Evolutionary conservation across 2,329 filamentous ascomycete genomes (phyloP).

Genomic region (Phialophora chinensis): DNA sequence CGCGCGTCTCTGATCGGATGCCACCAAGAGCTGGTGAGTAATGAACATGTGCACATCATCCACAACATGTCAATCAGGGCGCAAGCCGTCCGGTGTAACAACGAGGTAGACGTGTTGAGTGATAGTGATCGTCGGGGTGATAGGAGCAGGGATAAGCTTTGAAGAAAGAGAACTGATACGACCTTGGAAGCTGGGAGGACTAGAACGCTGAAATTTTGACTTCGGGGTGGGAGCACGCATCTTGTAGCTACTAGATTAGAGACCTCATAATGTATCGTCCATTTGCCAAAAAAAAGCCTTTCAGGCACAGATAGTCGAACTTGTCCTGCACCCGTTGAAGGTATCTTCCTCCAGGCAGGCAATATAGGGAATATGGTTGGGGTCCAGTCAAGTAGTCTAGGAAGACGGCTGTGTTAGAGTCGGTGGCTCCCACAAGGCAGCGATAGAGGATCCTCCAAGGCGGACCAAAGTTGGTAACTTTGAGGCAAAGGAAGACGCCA

Average conservation of each 20-base stretch:
- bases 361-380: no score
- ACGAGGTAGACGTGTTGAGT: neutral
- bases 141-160: neutral
- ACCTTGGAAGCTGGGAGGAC: neutral
- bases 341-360: neutral
- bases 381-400: no score
- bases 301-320: neutral
- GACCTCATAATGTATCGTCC: neutral
- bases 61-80: neutral
- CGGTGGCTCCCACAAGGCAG: no score
- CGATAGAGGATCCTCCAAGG: no score
- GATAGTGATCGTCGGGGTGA: neutral
- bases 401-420: no score
- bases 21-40: neutral
- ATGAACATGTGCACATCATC: neutral
- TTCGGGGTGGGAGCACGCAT: neutral
- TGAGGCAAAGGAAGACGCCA: no score
- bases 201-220: neutral
- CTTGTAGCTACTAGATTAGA: neutral
- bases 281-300: neutral
- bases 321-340: neutral
- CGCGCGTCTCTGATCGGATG: neutral
- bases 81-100: neutral
- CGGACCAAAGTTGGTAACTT: no score
- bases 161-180: neutral